phyloP scores from a whole-genome alignment of 371 early-diverging fungal species.

The Fennellomyces sp. region DNA sequence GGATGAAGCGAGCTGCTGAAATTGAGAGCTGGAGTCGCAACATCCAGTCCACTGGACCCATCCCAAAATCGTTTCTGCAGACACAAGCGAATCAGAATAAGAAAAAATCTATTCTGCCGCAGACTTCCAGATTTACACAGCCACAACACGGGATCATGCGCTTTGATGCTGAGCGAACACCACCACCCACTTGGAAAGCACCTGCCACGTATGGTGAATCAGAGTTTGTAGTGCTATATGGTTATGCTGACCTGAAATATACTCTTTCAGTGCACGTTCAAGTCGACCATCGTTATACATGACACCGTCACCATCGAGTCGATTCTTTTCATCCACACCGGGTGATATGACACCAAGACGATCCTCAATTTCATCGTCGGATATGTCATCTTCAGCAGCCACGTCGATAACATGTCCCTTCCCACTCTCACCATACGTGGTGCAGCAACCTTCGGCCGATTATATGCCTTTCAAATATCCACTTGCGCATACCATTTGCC shows the following conservation, averaged over 20 bases:
- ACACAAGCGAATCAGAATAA: conserved; percentile 16
- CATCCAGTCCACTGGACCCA: conserved; percentile 38
- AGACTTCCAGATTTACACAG: conserved; percentile 48
- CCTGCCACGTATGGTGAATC: conserved; percentile 25
- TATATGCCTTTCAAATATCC: conserved; percentile 74
- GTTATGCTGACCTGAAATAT: background rate
- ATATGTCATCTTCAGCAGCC: conserved; percentile 6
- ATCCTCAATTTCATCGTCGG: conserved; percentile 12
- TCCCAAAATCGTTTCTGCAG: conserved; percentile 11
- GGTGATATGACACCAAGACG: conserved; percentile 14
- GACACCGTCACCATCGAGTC: conserved; percentile 5
- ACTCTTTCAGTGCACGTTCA: background rate
- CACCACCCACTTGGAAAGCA: conserved; percentile 30
- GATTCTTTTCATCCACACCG: conserved; percentile 9
- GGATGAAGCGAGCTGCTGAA: conserved; percentile 57
- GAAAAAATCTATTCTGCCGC: conserved; percentile 40
- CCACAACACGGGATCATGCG: conserved; percentile 40
- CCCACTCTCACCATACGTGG: conserved; percentile 39
- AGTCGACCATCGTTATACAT: conserved; percentile 1
- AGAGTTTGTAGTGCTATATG: background rate
- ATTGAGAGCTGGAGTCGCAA: conserved; percentile 67
- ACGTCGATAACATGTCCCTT: conserved; percentile 28
- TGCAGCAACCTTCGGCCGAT: conserved; percentile 51
- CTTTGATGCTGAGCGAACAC: conserved; percentile 30
- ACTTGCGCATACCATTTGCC: conserved; percentile 74